Evolutionary conservation across 176 grass and related monocot species (phyloP).

Genomic region (Dendrocalamus sinicus): DNA sequence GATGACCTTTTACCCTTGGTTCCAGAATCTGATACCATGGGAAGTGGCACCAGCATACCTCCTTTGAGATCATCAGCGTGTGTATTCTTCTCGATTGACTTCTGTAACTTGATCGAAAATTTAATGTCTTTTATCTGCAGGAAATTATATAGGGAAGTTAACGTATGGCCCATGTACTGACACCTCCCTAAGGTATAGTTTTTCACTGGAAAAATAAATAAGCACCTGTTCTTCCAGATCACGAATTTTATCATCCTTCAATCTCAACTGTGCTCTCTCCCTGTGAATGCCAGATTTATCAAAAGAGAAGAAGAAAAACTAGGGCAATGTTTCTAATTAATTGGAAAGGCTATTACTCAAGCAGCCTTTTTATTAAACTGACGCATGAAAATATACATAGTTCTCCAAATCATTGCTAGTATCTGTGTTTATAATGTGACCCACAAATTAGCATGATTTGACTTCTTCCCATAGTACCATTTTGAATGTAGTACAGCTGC

Average conservation of each 20-base stretch:
- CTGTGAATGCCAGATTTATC: conserved; percentile 34
- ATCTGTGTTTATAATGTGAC: not conserved
- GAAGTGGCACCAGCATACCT: conserved; percentile 75
- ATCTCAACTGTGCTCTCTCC: conserved; percentile 55
- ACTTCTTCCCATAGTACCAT: not conserved
- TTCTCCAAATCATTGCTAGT: not conserved
- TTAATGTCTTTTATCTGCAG: conserved; percentile 86
- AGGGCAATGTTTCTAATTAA: not conserved
- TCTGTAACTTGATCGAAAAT: conserved; percentile 80
- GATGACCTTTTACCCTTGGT: conserved; percentile 69
- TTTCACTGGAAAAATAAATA: conserved; percentile 16
- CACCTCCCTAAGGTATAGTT: not conserved
- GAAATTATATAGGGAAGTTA: conserved; percentile 8
- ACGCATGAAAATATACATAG: not conserved
- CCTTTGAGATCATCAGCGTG: conserved; percentile 67
- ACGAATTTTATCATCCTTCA: conserved; percentile 69
- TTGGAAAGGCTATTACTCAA: not conserved
- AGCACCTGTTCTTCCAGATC: conserved; percentile 91
- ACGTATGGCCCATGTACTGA: not conserved
- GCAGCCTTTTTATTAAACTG: not conserved
- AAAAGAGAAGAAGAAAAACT: not conserved
- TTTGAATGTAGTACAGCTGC: not conserved
- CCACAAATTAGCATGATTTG: not conserved
- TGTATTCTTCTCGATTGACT: conserved; percentile 63
- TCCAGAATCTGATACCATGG: conserved; percentile 47